A percentile compares a stretch with the other conserved stretches of the same genome.
These are phyloP conservation scores for Plasmodium gallinaceum DNA, from an alignment of 169 alveolate species.

Conservation along the genomic window DNA sequence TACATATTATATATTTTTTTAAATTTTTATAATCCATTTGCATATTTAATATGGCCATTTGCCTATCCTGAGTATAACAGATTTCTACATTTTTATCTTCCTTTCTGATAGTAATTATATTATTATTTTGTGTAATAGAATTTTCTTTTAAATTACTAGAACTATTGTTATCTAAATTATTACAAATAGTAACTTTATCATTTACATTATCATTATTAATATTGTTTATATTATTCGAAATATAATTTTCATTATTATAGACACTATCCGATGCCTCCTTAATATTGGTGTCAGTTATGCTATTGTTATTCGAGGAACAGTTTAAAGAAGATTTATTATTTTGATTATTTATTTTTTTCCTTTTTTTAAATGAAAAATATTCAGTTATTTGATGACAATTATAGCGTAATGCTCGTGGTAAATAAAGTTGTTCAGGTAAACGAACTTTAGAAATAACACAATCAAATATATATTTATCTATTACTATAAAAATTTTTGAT, in stretches of 20 bases:
- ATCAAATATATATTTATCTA: conserved; percentile 54
- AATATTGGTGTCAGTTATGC: neutral
- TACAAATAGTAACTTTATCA: neutral
- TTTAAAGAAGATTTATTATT: neutral
- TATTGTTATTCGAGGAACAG: neutral
- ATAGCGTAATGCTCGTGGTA: conserved; percentile 37
- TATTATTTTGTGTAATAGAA: neutral
- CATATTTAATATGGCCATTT: conserved; percentile 37
- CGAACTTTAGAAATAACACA: conserved; percentile 28
- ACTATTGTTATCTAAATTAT: neutral
- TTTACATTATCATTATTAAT: neutral
- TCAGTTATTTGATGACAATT: conserved; percentile 56
- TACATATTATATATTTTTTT: conserved; percentile 34
- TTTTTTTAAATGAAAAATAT: conserved; percentile 40
- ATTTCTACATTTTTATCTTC: neutral
- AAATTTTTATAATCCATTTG: conserved; percentile 46
- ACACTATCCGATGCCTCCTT: neutral
- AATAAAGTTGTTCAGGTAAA: conserved; percentile 55
- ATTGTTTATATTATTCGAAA: neutral
- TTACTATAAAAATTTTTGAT: conserved; percentile 54
- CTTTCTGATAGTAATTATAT: neutral
- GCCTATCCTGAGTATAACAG: neutral
- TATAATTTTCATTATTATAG: neutral
- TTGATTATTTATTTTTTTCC: neutral
- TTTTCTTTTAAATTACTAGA: neutral